These are phyloP conservation scores for Aquilaria sinensis DNA, from an alignment of 345 rosid genomes.

Conservation along the genomic window DNA sequence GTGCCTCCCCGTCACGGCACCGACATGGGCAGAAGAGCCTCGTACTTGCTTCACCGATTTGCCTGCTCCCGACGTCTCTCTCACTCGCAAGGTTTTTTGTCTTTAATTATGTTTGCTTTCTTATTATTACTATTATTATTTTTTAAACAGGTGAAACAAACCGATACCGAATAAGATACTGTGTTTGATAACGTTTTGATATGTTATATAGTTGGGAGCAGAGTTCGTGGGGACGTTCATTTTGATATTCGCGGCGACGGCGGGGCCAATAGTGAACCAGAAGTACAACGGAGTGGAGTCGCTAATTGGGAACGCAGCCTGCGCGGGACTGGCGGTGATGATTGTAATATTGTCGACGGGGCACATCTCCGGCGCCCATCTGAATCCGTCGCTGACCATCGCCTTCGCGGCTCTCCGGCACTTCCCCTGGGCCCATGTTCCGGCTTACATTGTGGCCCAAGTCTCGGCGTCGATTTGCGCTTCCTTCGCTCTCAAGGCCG, in stretches of 20 bases:
- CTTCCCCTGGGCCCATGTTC: slow-evolving; percentile 93
- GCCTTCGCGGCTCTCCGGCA: slow-evolving; percentile 87
- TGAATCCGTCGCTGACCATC: slow-evolving; percentile 88
- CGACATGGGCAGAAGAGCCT: slow-evolving; percentile 51
- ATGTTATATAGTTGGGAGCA: slow-evolving; percentile 64
- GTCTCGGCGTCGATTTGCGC: slow-evolving; percentile 92
- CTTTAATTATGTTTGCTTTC: no score
- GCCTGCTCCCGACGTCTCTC: slow-evolving; percentile 63
- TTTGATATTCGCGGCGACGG: slow-evolving; percentile 84
- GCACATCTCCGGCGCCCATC: slow-evolving; percentile 95
- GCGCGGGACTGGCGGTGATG: slow-evolving; percentile 92
- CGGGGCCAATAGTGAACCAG: slow-evolving; percentile 90
- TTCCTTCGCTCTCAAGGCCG: slow-evolving; percentile 85
- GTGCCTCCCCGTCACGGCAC: slow-evolving; percentile 82
- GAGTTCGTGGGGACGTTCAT: slow-evolving; percentile 97
- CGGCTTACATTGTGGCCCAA: slow-evolving; percentile 84
- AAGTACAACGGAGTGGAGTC: slow-evolving; percentile 71
- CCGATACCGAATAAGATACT: background rate
- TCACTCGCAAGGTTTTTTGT: slow-evolving; percentile 79
- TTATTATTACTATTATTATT: background rate
- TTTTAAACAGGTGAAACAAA: background rate
- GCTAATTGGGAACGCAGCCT: slow-evolving; percentile 86
- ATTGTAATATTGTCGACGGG: slow-evolving; percentile 85
- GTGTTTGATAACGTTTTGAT: background rate
- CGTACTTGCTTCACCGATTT: slow-evolving; percentile 77